Evolutionary conservation across 2,329 filamentous ascomycete genomes (phyloP).

Genomic region (Acephala macrosclerotiorum): DNA sequence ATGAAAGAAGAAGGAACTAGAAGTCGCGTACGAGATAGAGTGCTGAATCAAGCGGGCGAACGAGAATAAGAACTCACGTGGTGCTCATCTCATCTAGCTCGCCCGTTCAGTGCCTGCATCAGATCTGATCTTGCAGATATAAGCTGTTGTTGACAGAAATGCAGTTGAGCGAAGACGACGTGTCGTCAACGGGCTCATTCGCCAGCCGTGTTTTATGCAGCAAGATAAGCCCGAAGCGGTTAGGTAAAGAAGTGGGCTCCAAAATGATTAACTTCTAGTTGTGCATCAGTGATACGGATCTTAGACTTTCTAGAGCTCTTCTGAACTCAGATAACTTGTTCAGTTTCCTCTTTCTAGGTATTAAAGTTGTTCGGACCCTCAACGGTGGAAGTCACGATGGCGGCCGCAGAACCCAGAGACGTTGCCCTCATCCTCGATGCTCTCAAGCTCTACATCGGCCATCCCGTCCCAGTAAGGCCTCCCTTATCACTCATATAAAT

Average conservation of each 20-base stretch:
- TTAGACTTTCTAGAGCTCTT: not conserved
- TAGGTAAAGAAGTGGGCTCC: not conserved
- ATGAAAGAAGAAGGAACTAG: not conserved
- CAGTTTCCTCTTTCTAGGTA: not conserved
- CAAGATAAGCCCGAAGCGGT: not conserved
- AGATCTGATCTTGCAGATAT: not conserved
- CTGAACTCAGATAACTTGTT: not conserved
- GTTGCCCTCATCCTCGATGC: slow-evolving; percentile 29
- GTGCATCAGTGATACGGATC: not conserved
- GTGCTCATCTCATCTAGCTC: not conserved
- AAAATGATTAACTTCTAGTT: not conserved
- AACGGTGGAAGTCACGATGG: slow-evolving; percentile 23
- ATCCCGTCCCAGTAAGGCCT: slow-evolving; percentile 29
- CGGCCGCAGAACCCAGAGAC: slow-evolving; percentile 16
- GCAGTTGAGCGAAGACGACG: not conserved
- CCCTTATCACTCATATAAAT: not conserved
- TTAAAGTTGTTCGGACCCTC: not conserved
- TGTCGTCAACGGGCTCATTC: not conserved
- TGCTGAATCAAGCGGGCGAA: not conserved
- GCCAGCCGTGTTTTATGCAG: too few relatives aligned
- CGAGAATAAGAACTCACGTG: not conserved
- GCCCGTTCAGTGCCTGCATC: not conserved
- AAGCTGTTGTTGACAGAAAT: not conserved
- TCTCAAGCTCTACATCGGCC: slow-evolving; percentile 33
- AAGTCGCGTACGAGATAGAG: not conserved